Evolutionary conservation across 1,284 basidiomycete species (phyloP), one percentile per base, ranked within the genome.

Genomic region (Cutaneotrichosporon spelunceum): DNA sequence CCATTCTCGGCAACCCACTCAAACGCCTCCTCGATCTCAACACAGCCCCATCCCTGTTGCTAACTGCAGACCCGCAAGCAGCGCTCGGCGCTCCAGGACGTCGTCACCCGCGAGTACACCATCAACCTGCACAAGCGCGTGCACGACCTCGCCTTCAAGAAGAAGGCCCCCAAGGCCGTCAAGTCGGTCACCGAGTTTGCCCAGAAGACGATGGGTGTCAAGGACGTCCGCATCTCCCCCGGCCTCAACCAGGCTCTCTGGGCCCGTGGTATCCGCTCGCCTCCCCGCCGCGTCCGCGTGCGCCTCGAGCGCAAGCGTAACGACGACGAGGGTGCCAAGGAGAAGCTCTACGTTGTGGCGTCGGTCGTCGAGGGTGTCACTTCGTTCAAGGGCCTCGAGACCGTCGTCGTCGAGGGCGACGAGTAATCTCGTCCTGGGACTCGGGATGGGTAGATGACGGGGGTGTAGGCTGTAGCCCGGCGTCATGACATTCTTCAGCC

Each of bases 51-150:
- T 3, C 16, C 13, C n/a, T n/a, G n/a, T n/a, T n/a, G 14, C 65
- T 66, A 34, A 66, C 61, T 24, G 36, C 68, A 91, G 88, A 86
- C 87, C 73, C 82, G 87, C 81, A 93, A 93, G 84, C 86, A 86
- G 75, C 91, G 91, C 81, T 93, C 91, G 66, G 93, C 93, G 66
- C 90, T 96, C 78, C 86, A 91, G 81, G 93, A 96, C 81, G 92
- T 96, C 81, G 93, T 96, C 70, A 91, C 93, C 72, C 88, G 93
- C 77, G 93, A 96, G 80, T 93, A 94, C 87, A 94, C 92, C 73
- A 89, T 96, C 82, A 91, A 95, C 82, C 83, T 96, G 58, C 92
- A 95, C 87, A 96, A 94, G 82, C 88, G 82, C 70, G 90, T 92
- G 56, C 91, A 93, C 81, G 91, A 89, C 73, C 86, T 88, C 64